Evolutionary conservation across 257 asterid species (phyloP).

Genomic region (Euphrasia confusa): DNA sequence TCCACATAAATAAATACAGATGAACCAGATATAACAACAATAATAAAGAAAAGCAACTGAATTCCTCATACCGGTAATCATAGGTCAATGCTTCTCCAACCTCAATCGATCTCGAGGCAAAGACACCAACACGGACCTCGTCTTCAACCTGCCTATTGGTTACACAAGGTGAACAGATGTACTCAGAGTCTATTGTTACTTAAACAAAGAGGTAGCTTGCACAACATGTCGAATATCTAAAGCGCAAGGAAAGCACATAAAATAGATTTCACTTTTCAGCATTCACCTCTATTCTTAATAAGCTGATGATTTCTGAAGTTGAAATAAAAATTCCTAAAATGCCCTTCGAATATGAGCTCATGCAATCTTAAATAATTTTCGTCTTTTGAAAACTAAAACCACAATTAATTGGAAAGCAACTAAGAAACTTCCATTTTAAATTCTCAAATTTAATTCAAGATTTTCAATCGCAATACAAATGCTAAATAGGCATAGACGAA

Average conservation of each 20-base stretch:
- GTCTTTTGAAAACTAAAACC: too few relatives aligned
- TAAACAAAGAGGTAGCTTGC: slow-evolving; percentile 1
- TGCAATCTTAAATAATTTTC: too few relatives aligned
- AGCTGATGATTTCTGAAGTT: too few relatives aligned
- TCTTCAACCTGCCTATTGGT: slow-evolving; percentile 80
- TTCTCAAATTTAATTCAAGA: too few relatives aligned
- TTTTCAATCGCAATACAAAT: too few relatives aligned
- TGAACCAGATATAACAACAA: neutral
- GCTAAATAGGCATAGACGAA: neutral
- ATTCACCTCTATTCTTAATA: too few relatives aligned
- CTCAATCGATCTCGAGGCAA: slow-evolving; percentile 66
- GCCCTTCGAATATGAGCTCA: too few relatives aligned
- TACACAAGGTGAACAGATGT: slow-evolving; percentile 21
- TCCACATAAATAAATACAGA: neutral
- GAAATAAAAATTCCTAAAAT: too few relatives aligned
- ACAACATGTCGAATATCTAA: neutral
- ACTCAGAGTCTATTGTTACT: slow-evolving; percentile 8
- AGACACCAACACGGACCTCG: slow-evolving; percentile 86
- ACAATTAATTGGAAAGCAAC: too few relatives aligned
- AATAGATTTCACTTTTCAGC: too few relatives aligned
- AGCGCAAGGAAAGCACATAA: neutral
- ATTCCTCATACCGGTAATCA: slow-evolving; percentile 65
- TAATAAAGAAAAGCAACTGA: slow-evolving; percentile 8
- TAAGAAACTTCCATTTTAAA: too few relatives aligned
- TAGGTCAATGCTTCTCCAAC: slow-evolving; percentile 88